These are phyloP conservation scores for Panellus pusillus DNA, from an alignment of 768 basidiomycete genomes.

Conservation along the genomic window DNA sequence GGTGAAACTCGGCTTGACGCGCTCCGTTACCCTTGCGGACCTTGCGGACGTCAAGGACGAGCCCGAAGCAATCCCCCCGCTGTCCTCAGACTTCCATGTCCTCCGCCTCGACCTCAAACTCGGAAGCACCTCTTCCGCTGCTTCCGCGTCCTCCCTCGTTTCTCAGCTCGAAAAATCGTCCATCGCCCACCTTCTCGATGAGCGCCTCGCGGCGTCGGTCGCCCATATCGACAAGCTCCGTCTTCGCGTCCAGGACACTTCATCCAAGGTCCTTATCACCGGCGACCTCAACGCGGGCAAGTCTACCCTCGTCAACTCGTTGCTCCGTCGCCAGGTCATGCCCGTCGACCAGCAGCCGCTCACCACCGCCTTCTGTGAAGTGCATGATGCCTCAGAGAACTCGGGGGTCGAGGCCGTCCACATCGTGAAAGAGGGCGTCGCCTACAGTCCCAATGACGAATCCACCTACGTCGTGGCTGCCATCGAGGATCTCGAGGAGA, in stretches of 20 bases:
- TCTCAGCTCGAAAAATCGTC: slow-evolving; percentile 91
- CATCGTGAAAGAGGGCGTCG: slow-evolving; percentile 63
- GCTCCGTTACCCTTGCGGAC: slow-evolving; percentile 60
- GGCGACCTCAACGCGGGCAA: slow-evolving; percentile 99
- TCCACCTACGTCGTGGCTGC: slow-evolving; percentile 72
- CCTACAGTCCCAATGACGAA: slow-evolving; percentile 70
- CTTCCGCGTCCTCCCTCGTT: slow-evolving; percentile 71
- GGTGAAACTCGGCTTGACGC: slow-evolving; percentile 54
- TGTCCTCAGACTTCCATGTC: slow-evolving; percentile 73
- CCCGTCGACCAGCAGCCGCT: slow-evolving; percentile 98
- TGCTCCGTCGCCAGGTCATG: slow-evolving; percentile 89
- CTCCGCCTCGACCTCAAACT: slow-evolving; percentile 92
- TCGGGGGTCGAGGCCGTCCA: slow-evolving; percentile 83
- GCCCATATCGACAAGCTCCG: slow-evolving; percentile 84
- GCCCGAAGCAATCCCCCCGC: slow-evolving; percentile 31
- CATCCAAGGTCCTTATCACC: slow-evolving; percentile 95
- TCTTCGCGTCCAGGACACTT: slow-evolving; percentile 84
- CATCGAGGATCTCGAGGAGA: slow-evolving; percentile 72
- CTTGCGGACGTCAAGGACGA: slow-evolving; percentile 49
- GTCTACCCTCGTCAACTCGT: slow-evolving; percentile 95
- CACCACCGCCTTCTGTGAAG: slow-evolving; percentile 96
- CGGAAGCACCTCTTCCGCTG: slow-evolving; percentile 67
- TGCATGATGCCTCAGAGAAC: slow-evolving; percentile 86
- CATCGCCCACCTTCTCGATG: slow-evolving; percentile 88
- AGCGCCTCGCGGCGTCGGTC: slow-evolving; percentile 71